phyloP scores from a whole-genome alignment of 306 rosid genomes.

The Sindora glabra region DNA sequence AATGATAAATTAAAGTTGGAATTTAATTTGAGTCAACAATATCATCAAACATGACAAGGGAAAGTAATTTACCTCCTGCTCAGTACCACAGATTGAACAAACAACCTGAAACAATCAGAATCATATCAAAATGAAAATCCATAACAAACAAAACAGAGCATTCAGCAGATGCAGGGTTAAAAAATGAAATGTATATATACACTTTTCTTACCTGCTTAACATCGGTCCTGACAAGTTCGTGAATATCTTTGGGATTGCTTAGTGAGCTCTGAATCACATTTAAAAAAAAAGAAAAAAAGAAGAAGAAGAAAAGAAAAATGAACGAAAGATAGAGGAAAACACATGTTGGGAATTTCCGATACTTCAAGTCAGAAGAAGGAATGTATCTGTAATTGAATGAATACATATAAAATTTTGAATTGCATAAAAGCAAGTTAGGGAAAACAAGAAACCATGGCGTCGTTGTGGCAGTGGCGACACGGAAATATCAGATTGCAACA shows the following conservation, averaged over 20 bases:
- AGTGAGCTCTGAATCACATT: slow-evolving; percentile 35
- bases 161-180: not conserved
- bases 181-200: not conserved
- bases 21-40: not conserved
- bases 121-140: not conserved
- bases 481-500: slow-evolving; percentile 57
- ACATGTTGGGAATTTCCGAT: not conserved
- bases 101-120: slow-evolving; percentile 39
- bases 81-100: slow-evolving; percentile 54
- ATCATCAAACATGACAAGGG: not conserved
- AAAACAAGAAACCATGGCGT: slow-evolving; percentile 35
- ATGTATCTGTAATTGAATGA: not conserved
- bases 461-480: slow-evolving; percentile 79
- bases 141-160: not conserved
- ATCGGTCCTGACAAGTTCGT: slow-evolving; percentile 54
- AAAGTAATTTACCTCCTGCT: slow-evolving; percentile 32
- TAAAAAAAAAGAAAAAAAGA: not conserved
- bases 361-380: not conserved
- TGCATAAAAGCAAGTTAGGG: not conserved
- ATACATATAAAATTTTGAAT: not conserved
- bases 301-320: not conserved
- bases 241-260: slow-evolving; percentile 40
- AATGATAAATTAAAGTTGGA: not conserved
- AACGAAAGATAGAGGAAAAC: no score
- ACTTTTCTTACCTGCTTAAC: slow-evolving; percentile 40